Percentiles rank a stretch among this genome's conserved stretches.
Conservation (phyloP, 306 rosid species). For the Canavalia gladiata region DNA sequence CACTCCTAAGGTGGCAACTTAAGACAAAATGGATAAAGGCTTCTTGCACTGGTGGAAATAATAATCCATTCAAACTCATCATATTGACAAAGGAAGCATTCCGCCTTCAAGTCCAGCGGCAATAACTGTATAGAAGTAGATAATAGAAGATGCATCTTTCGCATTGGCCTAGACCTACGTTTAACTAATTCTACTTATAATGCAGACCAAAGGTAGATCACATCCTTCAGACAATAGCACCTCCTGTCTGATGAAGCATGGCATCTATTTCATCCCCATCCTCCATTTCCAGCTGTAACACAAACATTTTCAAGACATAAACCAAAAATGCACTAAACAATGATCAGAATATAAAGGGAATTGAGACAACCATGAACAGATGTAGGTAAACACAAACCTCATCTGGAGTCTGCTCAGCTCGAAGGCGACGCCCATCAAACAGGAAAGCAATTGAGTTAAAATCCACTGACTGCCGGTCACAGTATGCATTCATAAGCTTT, state of each 20-base stretch:
- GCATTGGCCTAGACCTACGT: slow-evolving; percentile 42
- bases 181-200: slow-evolving; percentile 50
- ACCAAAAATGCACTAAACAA: neutral
- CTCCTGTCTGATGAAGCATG: slow-evolving; percentile 92
- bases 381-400: slow-evolving; percentile 54
- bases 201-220: neutral
- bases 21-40: slow-evolving; percentile 14
- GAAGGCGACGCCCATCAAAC: slow-evolving; percentile 80
- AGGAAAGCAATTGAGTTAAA: slow-evolving; percentile 76
- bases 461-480: slow-evolving; percentile 80
- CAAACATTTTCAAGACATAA: neutral
- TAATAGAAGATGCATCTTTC: slow-evolving; percentile 35
- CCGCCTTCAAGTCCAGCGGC: slow-evolving; percentile 38
- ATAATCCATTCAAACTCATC: slow-evolving; percentile 31
- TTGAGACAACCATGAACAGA: neutral
- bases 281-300: slow-evolving; percentile 86
- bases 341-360: neutral
- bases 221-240: slow-evolving; percentile 50
- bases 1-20: neutral
- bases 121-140: slow-evolving; percentile 28
- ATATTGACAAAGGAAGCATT: slow-evolving; percentile 53
- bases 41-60: slow-evolving; percentile 15
- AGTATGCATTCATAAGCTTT: slow-evolving; percentile 83
- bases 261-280: slow-evolving; percentile 90
- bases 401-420: slow-evolving; percentile 84